phyloP scores from a whole-genome alignment of 345 rosid species.

The Diplotaxis tenuifolia region DNA sequence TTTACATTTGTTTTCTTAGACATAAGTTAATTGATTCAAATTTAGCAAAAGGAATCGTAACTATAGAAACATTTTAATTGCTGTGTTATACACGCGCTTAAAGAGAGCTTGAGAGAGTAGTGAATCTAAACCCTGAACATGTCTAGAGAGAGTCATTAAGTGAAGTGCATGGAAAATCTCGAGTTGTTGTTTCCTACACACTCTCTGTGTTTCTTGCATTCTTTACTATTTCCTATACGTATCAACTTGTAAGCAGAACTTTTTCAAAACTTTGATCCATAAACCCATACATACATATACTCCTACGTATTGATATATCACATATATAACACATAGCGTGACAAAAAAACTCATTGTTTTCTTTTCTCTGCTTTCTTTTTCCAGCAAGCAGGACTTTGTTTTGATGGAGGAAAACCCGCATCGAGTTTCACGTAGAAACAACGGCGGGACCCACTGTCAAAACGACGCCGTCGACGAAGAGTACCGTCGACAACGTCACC shows the following conservation, averaged over 20 bases:
- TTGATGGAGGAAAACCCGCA: constrained; percentile 50
- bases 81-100: background rate
- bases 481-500: constrained; percentile 24
- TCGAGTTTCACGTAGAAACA: constrained; percentile 44
- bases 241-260: constrained; percentile 28
- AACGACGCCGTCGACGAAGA: constrained; percentile 24
- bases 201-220: constrained; percentile 15
- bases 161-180: constrained; percentile 47
- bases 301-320: background rate
- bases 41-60: background rate
- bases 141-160: constrained; percentile 33
- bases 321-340: background rate
- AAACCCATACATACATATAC: background rate
- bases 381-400: background rate
- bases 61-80: background rate
- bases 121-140: constrained; percentile 28
- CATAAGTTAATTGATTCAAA: background rate
- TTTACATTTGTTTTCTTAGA: background rate
- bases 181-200: constrained; percentile 41
- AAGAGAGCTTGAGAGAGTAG: constrained; percentile 17
- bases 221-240: constrained; percentile 44
- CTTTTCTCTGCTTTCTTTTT: background rate
- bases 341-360: background rate
- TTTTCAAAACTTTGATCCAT: constrained; percentile 29
- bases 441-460: constrained; percentile 22